Evolutionary conservation across 352 stramenopile species (phyloP).

Genomic region (Blastocystis sp.): DNA sequence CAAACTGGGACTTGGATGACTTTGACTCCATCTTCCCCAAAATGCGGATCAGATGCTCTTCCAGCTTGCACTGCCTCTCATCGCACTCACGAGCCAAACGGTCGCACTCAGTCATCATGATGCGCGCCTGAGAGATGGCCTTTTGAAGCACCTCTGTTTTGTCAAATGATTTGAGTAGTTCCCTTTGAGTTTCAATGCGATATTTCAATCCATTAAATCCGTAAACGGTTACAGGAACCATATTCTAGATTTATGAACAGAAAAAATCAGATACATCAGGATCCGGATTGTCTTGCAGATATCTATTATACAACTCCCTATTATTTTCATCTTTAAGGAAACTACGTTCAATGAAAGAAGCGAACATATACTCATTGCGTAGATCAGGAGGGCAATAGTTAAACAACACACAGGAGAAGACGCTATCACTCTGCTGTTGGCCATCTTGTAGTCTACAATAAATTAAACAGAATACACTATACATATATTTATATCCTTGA

Average conservation of each 20-base stretch:
- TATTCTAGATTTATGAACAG: background rate
- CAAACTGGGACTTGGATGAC: background rate
- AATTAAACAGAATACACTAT: background rate
- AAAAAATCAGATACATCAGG: background rate
- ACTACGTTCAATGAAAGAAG: background rate
- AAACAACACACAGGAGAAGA: slow-evolving; percentile 52
- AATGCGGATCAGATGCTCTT: slow-evolving; percentile 51
- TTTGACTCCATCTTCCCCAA: slow-evolving; percentile 21
- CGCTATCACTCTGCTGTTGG: background rate
- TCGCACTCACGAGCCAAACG: slow-evolving; percentile 13
- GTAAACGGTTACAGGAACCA: slow-evolving; percentile 19
- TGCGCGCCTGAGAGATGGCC: background rate
- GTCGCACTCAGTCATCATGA: background rate
- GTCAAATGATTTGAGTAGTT: background rate
- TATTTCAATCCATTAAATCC: slow-evolving; percentile 41
- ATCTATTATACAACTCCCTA: background rate
- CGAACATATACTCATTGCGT: background rate
- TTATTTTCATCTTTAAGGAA: slow-evolving; percentile 10
- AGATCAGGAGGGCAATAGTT: slow-evolving; percentile 29
- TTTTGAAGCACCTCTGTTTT: slow-evolving; percentile 9
- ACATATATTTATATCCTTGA: slow-evolving; percentile 61
- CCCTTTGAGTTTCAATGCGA: slow-evolving; percentile 14
- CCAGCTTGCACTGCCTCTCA: background rate
- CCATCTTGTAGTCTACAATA: background rate
- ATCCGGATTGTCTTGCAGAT: slow-evolving; percentile 42